These are phyloP conservation scores for Pichia cabralensis DNA, from an alignment of 805 yeast genomes.

Conservation along the genomic window DNA sequence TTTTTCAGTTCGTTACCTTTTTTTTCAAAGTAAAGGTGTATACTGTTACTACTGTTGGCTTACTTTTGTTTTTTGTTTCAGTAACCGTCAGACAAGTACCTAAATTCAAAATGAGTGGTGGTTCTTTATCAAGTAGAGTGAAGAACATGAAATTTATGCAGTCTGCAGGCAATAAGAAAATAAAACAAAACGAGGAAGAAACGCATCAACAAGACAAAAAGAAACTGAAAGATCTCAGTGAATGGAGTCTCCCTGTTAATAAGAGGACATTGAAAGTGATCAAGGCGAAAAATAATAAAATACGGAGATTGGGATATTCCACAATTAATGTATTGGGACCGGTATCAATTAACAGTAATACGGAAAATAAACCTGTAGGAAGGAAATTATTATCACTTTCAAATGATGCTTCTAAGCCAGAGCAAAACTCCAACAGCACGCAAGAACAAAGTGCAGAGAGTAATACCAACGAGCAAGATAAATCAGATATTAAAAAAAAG, in stretches of 20 bases:
- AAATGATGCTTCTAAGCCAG: constrained; percentile 1
- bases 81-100: neutral
- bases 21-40: too few relatives aligned
- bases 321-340: constrained; percentile 11
- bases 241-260: constrained; percentile 38
- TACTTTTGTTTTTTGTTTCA: neutral
- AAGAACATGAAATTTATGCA: constrained; percentile 77
- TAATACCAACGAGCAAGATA: too few relatives aligned
- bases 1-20: too few relatives aligned
- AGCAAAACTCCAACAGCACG: too few relatives aligned
- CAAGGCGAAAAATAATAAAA: constrained; percentile 11
- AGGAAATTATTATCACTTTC: neutral
- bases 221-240: constrained; percentile 39
- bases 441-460: too few relatives aligned
- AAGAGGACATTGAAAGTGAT: constrained; percentile 15
- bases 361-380: neutral
- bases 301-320: constrained; percentile 23
- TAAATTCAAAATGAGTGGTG: constrained; percentile 14
- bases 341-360: neutral
- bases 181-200: constrained; percentile 25
- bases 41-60: too few relatives aligned
- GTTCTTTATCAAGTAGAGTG: constrained; percentile 53
- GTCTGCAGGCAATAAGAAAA: constrained; percentile 25
- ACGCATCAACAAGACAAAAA: constrained; percentile 18
- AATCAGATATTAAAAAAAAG: neutral